Percentiles rank a stretch among this genome's conserved stretches.
These are phyloP conservation scores for Rhodotorula sp. DNA, from an alignment of 1,284 basidiomycete species.

Conservation along the genomic window DNA sequence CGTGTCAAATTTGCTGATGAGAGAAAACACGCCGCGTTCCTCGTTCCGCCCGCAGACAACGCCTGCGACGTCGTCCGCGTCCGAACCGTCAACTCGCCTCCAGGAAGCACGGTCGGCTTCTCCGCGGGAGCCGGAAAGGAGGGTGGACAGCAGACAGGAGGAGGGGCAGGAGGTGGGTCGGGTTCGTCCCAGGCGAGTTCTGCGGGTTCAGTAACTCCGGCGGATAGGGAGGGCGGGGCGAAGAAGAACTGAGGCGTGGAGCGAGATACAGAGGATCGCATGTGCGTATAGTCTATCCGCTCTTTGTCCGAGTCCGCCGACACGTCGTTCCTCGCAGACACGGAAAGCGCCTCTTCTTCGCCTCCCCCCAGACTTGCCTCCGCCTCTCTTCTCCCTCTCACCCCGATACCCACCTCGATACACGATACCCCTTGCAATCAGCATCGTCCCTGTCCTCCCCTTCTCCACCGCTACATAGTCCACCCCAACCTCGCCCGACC, in stretches of 20 bases:
- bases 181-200: background rate
- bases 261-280: background rate
- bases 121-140: background rate
- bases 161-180: background rate
- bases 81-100: conserved; percentile 8
- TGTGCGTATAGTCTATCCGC: background rate
- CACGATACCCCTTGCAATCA: too few relatives aligned
- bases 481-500: too few relatives aligned
- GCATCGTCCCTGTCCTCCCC: too few relatives aligned
- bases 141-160: background rate
- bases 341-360: background rate
- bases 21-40: too few relatives aligned
- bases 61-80: conserved; percentile 22
- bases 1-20: too few relatives aligned
- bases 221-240: background rate
- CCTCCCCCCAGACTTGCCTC: too few relatives aligned
- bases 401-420: background rate
- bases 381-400: background rate
- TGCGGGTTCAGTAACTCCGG: too few relatives aligned
- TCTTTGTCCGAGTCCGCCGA: too few relatives aligned
- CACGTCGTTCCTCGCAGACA: background rate
- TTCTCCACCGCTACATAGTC: too few relatives aligned
- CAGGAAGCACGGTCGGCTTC: background rate
- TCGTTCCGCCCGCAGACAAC: conserved; percentile 3
- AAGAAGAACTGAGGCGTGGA: background rate